These are phyloP conservation scores for Allomyces javanicus DNA, from an alignment of 192 early-diverging fungal genomes.

Conservation along the genomic window DNA sequence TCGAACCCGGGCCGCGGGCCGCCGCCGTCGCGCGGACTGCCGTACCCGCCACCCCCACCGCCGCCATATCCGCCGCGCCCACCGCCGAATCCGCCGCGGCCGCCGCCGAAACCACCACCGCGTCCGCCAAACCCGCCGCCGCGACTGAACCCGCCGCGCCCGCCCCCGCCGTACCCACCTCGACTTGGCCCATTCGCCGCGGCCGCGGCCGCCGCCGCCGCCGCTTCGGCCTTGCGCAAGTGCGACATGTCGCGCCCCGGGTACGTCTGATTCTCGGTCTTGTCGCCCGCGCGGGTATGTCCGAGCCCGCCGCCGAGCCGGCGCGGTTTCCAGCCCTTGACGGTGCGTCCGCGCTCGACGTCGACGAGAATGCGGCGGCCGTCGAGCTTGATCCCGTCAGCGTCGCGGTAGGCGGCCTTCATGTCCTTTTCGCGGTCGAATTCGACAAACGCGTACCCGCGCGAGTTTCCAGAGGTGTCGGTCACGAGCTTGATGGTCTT, in stretches of 20 bases:
- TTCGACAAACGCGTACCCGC: constrained; percentile 92
- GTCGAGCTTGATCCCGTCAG: constrained; percentile 70
- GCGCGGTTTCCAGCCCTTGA: constrained; percentile 82
- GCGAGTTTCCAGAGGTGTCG: constrained; percentile 36
- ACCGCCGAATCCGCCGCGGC: constrained; percentile 12
- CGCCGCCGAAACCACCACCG: constrained; percentile 11
- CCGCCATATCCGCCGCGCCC: constrained; percentile 10
- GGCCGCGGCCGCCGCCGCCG: constrained; percentile 8
- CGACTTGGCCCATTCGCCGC: background rate
- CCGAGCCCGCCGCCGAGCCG: constrained; percentile 69
- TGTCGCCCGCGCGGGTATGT: constrained; percentile 39
- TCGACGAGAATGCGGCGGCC: constrained; percentile 75
- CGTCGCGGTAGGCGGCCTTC: constrained; percentile 33
- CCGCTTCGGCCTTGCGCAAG: constrained; percentile 6
- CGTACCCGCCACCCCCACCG: constrained; percentile 20
- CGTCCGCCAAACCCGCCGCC: constrained; percentile 14
- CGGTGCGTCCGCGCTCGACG: constrained; percentile 89
- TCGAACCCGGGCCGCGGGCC: background rate
- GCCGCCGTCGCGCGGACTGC: constrained; percentile 9
- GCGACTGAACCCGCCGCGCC: constrained; percentile 11
- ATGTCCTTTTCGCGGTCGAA: constrained; percentile 74
- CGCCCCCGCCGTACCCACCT: constrained; percentile 9
- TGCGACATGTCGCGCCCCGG: constrained; percentile 22
- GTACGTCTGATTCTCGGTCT: constrained; percentile 25
- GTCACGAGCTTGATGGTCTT: constrained; percentile 17